Base-by-base conservation (phyloP, 2,329 filamentous ascomycete species). In the Biscogniauxia marginata region DNA sequence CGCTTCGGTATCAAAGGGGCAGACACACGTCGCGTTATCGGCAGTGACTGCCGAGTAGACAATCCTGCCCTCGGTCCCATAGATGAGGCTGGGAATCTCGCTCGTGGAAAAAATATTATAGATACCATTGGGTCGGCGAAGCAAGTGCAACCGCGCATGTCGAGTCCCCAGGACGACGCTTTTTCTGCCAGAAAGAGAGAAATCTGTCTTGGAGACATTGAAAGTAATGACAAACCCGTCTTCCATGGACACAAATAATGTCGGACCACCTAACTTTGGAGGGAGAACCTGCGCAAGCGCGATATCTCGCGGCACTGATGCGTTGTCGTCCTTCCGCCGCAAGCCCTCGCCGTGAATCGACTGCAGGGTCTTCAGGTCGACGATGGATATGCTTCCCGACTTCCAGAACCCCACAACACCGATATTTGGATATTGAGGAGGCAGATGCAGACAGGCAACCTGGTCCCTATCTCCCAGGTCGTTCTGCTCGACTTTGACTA, bases 21-120 rank as follows among this genome's bases (percentile, higher is more conserved):
- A 95, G 5, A 98, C 87, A 49, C 85, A 88, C 1, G 87, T 87
- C 1, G 91, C 90, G 60, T 92, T 88, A 59, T 96, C 90, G 2
- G 93, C 91, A 11, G 93, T 96, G 1, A 97, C 91, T 1, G 95
- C 93, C 4, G 93, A 96, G 74, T 96, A 99, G 0, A 96, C 86
- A 44, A 97, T 88, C 20, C 93, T 84, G 0, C 90, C 91, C 69
- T 97, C 92, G 0, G 87, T 86, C 7, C 89, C 90, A 69, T 99
- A 97, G 49, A 99, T 96, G 53, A 99, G 75, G 61, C 91, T 97
- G 0, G 95, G 90, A 68, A 97, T 91, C 67, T 99, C 95, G 55
- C 92, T 96, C 0, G 91, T 96, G 0, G 92, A 91, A 70, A 99
- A 96, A 0, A 99, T 87, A 65, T 90, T 96, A 69, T 82, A 89